Conservation (phyloP, 2,329 filamentous ascomycete species). For the Colletotrichum siamense region DNA sequence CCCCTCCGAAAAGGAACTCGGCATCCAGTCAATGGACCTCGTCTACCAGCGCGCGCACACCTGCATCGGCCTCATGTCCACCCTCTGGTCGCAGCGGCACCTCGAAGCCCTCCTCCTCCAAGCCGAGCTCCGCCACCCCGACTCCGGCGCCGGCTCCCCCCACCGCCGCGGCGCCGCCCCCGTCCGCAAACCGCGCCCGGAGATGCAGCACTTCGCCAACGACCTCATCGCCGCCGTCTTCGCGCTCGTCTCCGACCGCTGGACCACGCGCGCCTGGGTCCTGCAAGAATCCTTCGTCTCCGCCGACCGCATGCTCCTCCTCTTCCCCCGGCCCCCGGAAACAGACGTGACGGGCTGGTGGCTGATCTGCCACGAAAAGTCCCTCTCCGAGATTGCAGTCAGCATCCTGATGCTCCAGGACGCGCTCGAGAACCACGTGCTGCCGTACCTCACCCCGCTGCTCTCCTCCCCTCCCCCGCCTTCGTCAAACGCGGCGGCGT, state of each 20-base stretch:
- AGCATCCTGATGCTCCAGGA: neutral
- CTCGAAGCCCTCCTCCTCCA: neutral
- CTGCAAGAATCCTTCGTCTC: neutral
- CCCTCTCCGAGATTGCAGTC: neutral
- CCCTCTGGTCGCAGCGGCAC: accelerated
- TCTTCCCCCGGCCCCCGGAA: neutral
- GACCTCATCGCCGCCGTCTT: neutral
- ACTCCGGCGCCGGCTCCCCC: neutral
- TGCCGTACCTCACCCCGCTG: neutral
- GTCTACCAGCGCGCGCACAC: neutral
- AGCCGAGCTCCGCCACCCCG: neutral
- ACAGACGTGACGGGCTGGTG: neutral
- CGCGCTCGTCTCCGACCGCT: neutral
- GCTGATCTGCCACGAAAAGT: neutral
- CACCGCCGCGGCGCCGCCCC: neutral
- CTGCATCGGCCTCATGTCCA: neutral
- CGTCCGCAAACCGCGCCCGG: neutral
- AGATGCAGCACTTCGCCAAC: neutral
- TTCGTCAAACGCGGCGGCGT: neutral
- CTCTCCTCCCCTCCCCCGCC: neutral
- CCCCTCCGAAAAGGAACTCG: neutral
- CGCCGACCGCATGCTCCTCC: neutral
- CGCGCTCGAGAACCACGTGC: neutral
- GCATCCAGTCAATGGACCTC: neutral
- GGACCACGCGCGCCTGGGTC: neutral